phyloP scores from a whole-genome alignment of 495 filamentous ascomycete species.

The Lophiostoma macrostomum region DNA sequence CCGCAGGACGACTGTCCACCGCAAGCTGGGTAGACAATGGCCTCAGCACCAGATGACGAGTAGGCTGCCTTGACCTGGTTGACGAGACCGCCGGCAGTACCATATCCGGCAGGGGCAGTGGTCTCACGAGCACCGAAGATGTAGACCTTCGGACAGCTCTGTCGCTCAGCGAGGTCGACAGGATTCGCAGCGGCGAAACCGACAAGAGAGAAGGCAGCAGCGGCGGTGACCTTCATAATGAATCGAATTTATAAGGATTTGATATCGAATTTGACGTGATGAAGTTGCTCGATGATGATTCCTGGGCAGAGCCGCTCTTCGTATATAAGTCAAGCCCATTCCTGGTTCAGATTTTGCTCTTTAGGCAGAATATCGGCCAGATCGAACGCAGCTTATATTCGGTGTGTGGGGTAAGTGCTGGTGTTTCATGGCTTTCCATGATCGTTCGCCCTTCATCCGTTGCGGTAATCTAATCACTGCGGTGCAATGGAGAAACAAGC shows the following conservation, averaged over 20 bases:
- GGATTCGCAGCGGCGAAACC: slow-evolving; percentile 23
- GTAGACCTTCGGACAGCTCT: slow-evolving; percentile 34
- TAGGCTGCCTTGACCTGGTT: slow-evolving; percentile 49
- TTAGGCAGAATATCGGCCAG: slow-evolving; percentile 25
- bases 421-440: slow-evolving; percentile 1
- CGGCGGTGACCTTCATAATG: slow-evolving; percentile 28
- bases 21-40: slow-evolving; percentile 60
- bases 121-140: slow-evolving; percentile 39
- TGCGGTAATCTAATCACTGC: slow-evolving; percentile 10
- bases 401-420: slow-evolving; percentile 8
- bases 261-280: background rate
- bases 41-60: slow-evolving; percentile 51
- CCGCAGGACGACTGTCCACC: slow-evolving; percentile 53
- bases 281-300: background rate
- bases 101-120: slow-evolving; percentile 54
- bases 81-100: slow-evolving; percentile 51
- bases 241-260: background rate
- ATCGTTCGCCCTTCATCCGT: slow-evolving; percentile 25
- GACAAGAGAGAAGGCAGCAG: slow-evolving; percentile 21
- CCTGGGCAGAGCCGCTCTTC: slow-evolving; percentile 3
- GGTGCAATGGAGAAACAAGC: slow-evolving; percentile 10
- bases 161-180: slow-evolving; percentile 19
- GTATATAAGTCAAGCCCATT: slow-evolving; percentile 1
- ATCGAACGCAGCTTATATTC: slow-evolving; percentile 10
- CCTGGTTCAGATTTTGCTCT: background rate